Conservation (phyloP, 106 monocot species). For the Phalaenopsis equestris region DNA sequence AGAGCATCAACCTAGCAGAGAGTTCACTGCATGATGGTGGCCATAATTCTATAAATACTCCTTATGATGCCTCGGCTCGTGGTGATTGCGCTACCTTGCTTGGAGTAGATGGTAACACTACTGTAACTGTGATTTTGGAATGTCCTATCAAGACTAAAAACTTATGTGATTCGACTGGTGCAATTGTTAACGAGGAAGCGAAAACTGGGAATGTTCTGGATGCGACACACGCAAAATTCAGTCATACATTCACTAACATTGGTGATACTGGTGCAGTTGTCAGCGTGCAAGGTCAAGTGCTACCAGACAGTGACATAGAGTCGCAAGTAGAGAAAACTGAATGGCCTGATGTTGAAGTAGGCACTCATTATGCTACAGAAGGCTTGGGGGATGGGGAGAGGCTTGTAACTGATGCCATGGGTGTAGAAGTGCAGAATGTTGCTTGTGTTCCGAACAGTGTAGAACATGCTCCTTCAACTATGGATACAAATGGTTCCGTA, state of each 20-base stretch:
- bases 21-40: constrained; percentile 6
- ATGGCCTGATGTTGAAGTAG: neutral
- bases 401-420: neutral
- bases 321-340: constrained; percentile 10
- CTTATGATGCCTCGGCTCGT: neutral
- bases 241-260: constrained; percentile 19
- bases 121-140: neutral
- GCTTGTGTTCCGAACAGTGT: constrained; percentile 7
- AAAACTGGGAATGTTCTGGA: constrained; percentile 6
- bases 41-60: neutral
- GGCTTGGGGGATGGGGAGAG: constrained; percentile 12
- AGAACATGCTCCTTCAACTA: constrained; percentile 37
- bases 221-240: constrained; percentile 4
- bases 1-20: constrained; percentile 7
- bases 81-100: constrained; percentile 1
- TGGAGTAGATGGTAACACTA: neutral
- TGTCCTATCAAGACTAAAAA: neutral
- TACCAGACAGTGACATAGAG: constrained; percentile 17
- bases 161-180: neutral
- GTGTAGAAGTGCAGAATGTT: neutral
- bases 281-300: constrained; percentile 10
- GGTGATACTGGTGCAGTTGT: constrained; percentile 6
- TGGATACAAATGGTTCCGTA: constrained; percentile 39
- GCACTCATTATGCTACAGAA: constrained; percentile 8
- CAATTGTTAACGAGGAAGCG: constrained; percentile 7